Evolutionary conservation across 2,329 filamentous ascomycete genomes (phyloP).

Genomic region (Alternaria atra): DNA sequence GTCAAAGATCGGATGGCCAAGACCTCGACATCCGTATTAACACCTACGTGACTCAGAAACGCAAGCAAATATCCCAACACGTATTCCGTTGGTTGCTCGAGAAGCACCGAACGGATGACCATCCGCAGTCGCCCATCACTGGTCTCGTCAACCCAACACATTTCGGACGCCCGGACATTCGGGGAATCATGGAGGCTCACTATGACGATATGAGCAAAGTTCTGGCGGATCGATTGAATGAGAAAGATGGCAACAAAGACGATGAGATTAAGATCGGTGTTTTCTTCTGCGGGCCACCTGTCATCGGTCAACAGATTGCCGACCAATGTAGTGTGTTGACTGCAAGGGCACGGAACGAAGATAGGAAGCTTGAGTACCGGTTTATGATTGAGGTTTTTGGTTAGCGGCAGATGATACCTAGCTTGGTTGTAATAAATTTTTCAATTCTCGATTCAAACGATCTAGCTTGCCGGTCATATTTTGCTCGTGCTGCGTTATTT

Average conservation of each 20-base stretch:
- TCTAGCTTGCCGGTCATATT: no score
- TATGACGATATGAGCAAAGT: conserved; percentile 62
- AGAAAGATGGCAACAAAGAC: conserved; percentile 27
- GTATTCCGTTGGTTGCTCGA: conserved; percentile 67
- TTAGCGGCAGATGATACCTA: conserved; percentile 25
- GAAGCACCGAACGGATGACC: conserved; percentile 61
- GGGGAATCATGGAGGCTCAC: conserved; percentile 62
- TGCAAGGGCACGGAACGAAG: conserved; percentile 61
- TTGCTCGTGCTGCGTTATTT: background rate
- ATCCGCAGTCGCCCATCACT: conserved; percentile 63
- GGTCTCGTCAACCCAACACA: conserved; percentile 63
- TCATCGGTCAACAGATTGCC: conserved; percentile 64
- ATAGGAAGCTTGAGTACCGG: conserved; percentile 63
- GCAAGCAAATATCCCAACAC: conserved; percentile 62
- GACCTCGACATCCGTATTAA: conserved; percentile 64
- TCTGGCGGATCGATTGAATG: conserved; percentile 26
- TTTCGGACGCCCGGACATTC: conserved; percentile 65
- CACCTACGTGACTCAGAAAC: conserved; percentile 66
- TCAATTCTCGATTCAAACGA: background rate
- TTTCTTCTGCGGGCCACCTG: conserved; percentile 66
- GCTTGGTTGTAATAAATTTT: background rate
- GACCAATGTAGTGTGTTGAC: conserved; percentile 64
- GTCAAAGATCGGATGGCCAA: conserved; percentile 46
- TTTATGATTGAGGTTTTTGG: conserved; percentile 69
- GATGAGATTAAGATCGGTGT: conserved; percentile 61